These are phyloP conservation scores for Diaporthe sp. DNA, from an alignment of 2,329 filamentous ascomycete genomes.

Conservation along the genomic window DNA sequence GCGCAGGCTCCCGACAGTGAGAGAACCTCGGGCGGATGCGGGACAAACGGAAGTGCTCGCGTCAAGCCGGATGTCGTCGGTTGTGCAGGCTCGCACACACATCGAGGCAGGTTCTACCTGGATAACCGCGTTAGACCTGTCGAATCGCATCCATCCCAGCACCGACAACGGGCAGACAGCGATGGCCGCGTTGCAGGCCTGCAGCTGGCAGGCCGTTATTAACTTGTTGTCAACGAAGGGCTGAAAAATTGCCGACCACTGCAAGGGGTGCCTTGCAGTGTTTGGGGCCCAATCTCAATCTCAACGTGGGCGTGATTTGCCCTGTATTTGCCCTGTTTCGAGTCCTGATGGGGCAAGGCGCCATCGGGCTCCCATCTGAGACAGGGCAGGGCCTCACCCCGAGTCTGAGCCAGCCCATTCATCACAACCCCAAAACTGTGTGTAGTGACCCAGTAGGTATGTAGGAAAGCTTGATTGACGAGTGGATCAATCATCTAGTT, in stretches of 20 bases:
- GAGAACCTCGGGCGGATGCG: not conserved
- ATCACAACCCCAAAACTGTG: slow-evolving; percentile 12
- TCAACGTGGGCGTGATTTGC: slow-evolving; percentile 29
- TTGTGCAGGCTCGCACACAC: not conserved
- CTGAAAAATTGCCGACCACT: slow-evolving; percentile 30
- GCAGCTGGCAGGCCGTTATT: slow-evolving; percentile 4
- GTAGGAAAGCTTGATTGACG: not conserved
- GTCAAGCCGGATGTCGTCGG: not conserved
- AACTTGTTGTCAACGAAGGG: slow-evolving; percentile 17
- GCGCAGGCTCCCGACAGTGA: not conserved
- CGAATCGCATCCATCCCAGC: not conserved
- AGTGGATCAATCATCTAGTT: slow-evolving; percentile 3
- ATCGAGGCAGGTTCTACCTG: not conserved
- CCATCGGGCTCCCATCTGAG: slow-evolving; percentile 31
- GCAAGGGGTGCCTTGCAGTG: slow-evolving; percentile 30
- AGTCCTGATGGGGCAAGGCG: slow-evolving; percentile 26
- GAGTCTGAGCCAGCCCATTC: slow-evolving; percentile 21
- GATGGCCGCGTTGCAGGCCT: not conserved
- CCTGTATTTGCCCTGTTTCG: slow-evolving; percentile 30
- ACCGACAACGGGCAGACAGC: not conserved
- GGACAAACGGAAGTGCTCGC: not conserved
- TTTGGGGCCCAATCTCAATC: slow-evolving; percentile 33
- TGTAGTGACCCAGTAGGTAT: not conserved
- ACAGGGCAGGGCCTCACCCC: slow-evolving; percentile 16
- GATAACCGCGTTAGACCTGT: not conserved